A percentile compares a stretch with the other conserved stretches of the same genome.
Evolutionary conservation across 768 basidiomycete species (phyloP).

Genomic region (Rubroboletus pulcherrimus): DNA sequence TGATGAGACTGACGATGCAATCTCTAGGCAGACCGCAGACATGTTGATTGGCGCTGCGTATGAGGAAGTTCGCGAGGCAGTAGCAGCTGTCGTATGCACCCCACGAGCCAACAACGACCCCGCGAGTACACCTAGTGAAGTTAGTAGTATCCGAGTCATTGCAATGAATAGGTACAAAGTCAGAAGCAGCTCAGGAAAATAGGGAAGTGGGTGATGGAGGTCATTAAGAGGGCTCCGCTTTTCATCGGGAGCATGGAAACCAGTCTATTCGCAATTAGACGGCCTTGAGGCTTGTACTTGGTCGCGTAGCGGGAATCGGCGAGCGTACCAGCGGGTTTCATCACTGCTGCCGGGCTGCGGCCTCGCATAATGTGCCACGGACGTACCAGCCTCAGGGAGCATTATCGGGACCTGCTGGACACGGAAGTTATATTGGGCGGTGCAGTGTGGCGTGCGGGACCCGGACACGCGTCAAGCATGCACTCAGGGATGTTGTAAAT

Average conservation of each 20-base stretch:
- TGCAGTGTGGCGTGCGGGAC: slow-evolving; percentile 11
- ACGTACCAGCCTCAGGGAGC: not conserved
- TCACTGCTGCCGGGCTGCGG: not conserved
- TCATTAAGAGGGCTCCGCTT: slow-evolving; percentile 6
- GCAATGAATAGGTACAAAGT: not conserved
- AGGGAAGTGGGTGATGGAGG: slow-evolving; percentile 3
- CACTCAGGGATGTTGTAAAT: slow-evolving; percentile 10
- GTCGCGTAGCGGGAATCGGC: slow-evolving; percentile 1
- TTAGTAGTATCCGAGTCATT: slow-evolving; percentile 5
- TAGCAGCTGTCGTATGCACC: not conserved
- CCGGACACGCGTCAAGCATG: slow-evolving; percentile 22
- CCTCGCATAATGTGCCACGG: slow-evolving; percentile 1
- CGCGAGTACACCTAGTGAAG: slow-evolving; percentile 6
- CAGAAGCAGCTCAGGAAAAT: slow-evolving; percentile 3
- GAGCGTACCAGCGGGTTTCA: not conserved
- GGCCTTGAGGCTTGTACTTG: slow-evolving; percentile 9
- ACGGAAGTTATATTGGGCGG: slow-evolving; percentile 12
- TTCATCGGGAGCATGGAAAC: slow-evolving; percentile 4
- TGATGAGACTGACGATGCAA: slow-evolving; percentile 19
- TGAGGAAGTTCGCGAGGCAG: not conserved
- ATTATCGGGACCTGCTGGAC: not conserved
- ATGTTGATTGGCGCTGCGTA: not conserved
- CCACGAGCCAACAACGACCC: slow-evolving; percentile 5
- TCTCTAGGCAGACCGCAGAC: slow-evolving; percentile 16
- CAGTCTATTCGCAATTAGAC: slow-evolving; percentile 1